These are phyloP conservation scores for Paramarasmius palmivorus DNA, from an alignment of 1,284 basidiomycete genomes.

Conservation along the genomic window DNA sequence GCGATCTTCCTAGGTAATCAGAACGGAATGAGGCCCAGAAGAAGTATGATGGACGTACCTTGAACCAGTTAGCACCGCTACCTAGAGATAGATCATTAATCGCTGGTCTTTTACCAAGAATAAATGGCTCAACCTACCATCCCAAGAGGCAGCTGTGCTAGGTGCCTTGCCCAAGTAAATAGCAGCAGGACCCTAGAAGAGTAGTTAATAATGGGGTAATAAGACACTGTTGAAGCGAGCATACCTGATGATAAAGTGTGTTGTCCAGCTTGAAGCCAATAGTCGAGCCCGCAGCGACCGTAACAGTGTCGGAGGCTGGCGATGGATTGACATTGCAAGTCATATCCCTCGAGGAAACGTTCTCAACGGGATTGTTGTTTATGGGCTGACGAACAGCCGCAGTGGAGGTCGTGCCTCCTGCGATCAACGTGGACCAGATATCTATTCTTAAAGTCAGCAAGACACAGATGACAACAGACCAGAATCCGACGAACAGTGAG, in stretches of 20 bases:
- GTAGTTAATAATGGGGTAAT: too few species aligned
- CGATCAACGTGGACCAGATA: constrained; percentile 39
- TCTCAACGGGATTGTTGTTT: constrained; percentile 34
- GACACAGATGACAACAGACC: background rate
- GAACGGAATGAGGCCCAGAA: background rate
- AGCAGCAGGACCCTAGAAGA: constrained; percentile 34
- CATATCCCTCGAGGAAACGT: constrained; percentile 33
- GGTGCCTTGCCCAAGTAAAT: constrained; percentile 42
- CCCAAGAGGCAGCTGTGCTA: constrained; percentile 36
- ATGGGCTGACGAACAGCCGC: constrained; percentile 13
- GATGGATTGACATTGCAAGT: constrained; percentile 38
- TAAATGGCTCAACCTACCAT: too few species aligned
- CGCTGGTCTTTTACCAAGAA: too few species aligned
- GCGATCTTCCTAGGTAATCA: constrained; percentile 27
- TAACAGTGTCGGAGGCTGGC: constrained; percentile 34
- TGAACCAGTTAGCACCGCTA: constrained; percentile 47
- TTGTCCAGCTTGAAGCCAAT: constrained; percentile 35
- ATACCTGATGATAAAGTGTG: constrained; percentile 36
- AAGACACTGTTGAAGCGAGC: background rate
- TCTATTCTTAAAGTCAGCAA: constrained; percentile 24
- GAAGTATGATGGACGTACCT: constrained; percentile 29
- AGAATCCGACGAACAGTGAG: constrained; percentile 40
- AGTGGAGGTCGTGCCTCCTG: constrained; percentile 31
- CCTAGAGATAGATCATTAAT: too few species aligned
- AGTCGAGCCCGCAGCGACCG: constrained; percentile 33